Base-by-base conservation (phyloP, 139 green algal species). In the Chlorella sp. region DNA sequence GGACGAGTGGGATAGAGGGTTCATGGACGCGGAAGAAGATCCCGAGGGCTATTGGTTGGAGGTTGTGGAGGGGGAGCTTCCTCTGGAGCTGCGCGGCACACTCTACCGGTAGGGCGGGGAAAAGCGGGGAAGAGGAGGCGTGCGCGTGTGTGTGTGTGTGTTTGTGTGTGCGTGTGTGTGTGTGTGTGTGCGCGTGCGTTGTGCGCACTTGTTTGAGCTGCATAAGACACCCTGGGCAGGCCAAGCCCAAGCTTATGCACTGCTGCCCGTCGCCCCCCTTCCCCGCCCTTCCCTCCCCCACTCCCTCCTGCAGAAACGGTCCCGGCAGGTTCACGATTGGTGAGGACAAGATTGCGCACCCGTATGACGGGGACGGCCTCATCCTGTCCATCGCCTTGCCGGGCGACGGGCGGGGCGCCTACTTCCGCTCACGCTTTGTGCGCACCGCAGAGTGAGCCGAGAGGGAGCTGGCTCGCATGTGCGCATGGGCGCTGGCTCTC, bases 291-390 rank as follows among this genome's bases (percentile, higher is more conserved):
- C 48, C 48, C 48, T 57, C 48, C 5, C 48, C 48, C 48, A 57
- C 64, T 39, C 71, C 4, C 16, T 30, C 4, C 9, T 85, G 82
- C 87, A 92, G 92, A 22, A 94, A 96, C 81, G 94, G 94, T 18
- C 93, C 94, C 15, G 92, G 90, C 40, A 82, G 76, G 36, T 93
- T 93, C 57, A 40, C 19, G 4, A 40, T 91, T 12, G 92, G 93
- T 21, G 60, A 48, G 16, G 14, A 91, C 0, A 37, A 30, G 14
- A 66, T 93, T 48, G 85, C 37, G 22, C 93, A 96, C 89, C 94
- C 94, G 1, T 92, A 92, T 34, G 94, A 96, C 81, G 94, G 91
- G 0, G 94, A 95, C 48, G 94, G 93, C 19, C 86, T 94, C 39
- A 86, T 96, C 14, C 39, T 78, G 7, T 80, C 78, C 24, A 42